phyloP scores from a whole-genome alignment of 345 rosid genomes.

The Cochlearia excelsa region DNA sequence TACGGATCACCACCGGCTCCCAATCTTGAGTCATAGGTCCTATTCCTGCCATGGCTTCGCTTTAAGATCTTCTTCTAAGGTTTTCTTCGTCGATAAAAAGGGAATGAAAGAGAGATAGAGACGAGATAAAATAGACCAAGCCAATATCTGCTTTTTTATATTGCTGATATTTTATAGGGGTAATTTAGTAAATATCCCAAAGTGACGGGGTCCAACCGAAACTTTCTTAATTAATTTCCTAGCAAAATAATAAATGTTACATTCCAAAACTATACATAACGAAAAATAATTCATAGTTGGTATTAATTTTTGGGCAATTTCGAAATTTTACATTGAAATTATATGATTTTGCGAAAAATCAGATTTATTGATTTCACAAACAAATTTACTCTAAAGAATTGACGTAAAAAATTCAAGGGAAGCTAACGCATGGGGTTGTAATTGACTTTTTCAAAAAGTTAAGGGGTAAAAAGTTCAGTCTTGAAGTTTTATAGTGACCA shows the following conservation, averaged over 20 bases:
- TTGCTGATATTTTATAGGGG: neutral
- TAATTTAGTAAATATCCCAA: neutral
- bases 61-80: constrained; percentile 14
- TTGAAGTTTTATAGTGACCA: constrained; percentile 9
- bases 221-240: neutral
- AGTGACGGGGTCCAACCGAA: constrained; percentile 10
- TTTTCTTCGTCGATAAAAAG: constrained; percentile 21
- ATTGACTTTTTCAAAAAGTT: constrained; percentile 17
- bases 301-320: too few species aligned
- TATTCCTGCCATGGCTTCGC: constrained; percentile 49
- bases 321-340: too few species aligned
- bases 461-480: constrained; percentile 5
- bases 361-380: too few species aligned
- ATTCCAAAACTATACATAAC: too few species aligned
- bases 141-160: too few species aligned
- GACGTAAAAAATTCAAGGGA: too few species aligned
- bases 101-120: neutral
- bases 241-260: too few species aligned
- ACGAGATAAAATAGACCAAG: neutral
- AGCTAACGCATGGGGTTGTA: neutral
- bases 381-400: too few species aligned
- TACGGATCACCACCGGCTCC: constrained; percentile 84
- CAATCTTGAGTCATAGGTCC: constrained; percentile 82
- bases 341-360: too few species aligned
- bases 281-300: too few species aligned